Evolutionary conservation across 2,329 filamentous ascomycete species (phyloP), one percentile per base, ranked within the genome.

Genomic region (Emergomyces africanus): DNA sequence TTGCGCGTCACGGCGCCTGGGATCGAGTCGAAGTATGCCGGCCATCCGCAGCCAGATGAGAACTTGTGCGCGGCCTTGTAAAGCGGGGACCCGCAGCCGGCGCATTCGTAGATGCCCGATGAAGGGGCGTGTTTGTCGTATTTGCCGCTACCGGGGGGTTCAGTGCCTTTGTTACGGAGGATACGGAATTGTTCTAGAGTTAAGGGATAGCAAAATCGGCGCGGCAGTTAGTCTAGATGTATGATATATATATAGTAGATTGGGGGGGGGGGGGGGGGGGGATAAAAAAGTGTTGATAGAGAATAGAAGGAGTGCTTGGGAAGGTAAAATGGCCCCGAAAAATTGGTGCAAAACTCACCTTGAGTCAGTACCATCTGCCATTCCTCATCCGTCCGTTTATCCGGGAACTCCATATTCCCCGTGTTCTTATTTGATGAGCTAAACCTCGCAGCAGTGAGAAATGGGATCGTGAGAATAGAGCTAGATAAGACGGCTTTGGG

Each of bases 31-130:
- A 92, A 99, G 76, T 97, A 99, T 14, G 94, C 94, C 0, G 94
- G 94, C 94, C 94, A 99, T 62, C 94, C 94, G 74, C 94, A 99
- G 48, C 90, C 90, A 20, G 89, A 95, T 74, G 89, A 89, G 81
- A 99, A 99, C 74, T 99, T 99, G 76, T 96, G 91, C 63, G 81
- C 81, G 33, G 94, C 91, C 73, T 86, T 92, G 82, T 99, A 99
- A 20, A 99, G 83, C 5, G 94, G 91, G 8, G 90, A 82, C 33
- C 85, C 74, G 79, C 94, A 99, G 57, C 83, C 94, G 20, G 88
- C 89, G 75, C 94, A 99, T 51, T 81, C 85, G 77, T 97, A 99
- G 58, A 90, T 82, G 60, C 94, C 95, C 5, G 81, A 70, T 0
- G 80, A 74, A 1, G 90, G 85, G 70, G 85, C 82, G 78, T 96